Conservation (phyloP, 1,139 yeast species). For the Suhomyces atakaporum region DNA sequence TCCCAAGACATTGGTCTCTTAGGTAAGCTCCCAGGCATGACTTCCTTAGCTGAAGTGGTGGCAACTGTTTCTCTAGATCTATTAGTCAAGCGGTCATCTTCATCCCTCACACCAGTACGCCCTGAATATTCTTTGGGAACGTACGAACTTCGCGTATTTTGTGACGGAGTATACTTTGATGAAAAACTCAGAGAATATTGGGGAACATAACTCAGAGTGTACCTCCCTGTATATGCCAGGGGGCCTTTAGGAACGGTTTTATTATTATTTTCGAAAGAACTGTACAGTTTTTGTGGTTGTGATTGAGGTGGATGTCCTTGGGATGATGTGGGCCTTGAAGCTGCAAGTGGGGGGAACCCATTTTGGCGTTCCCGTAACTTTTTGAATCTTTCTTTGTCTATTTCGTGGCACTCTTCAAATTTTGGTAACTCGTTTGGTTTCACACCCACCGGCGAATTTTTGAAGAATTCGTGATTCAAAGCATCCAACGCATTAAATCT, state of each 20-base stretch:
- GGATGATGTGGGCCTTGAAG: background rate
- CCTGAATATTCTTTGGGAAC: constrained; percentile 1
- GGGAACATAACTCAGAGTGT: constrained; percentile 9
- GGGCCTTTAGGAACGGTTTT: constrained; percentile 1
- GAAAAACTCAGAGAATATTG: constrained; percentile 2
- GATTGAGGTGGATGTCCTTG: constrained; percentile 1
- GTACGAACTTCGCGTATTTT: constrained; percentile 8
- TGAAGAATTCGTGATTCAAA: constrained; percentile 67
- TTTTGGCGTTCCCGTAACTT: constrained; percentile 24
- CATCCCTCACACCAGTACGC: background rate
- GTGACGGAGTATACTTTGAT: constrained; percentile 1
- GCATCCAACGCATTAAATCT: constrained; percentile 83
- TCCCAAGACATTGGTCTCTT: constrained; percentile 4
- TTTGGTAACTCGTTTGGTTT: constrained; percentile 57
- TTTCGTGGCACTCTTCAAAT: constrained; percentile 87
- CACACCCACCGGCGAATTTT: constrained; percentile 63
- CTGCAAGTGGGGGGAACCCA: constrained; percentile 4
- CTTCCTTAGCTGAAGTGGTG: background rate
- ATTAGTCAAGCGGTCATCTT: background rate
- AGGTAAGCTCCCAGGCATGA: constrained; percentile 1
- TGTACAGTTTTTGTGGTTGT: background rate
- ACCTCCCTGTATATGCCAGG: constrained; percentile 1
- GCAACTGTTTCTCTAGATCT: constrained; percentile 5
- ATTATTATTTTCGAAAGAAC: background rate
- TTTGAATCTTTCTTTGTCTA: constrained; percentile 69